A percentile compares a stretch with the other conserved stretches of the same genome.
Evolutionary conservation across 2,329 filamentous ascomycete genomes (phyloP).

Genomic region (Sarocladium brachiariae): DNA sequence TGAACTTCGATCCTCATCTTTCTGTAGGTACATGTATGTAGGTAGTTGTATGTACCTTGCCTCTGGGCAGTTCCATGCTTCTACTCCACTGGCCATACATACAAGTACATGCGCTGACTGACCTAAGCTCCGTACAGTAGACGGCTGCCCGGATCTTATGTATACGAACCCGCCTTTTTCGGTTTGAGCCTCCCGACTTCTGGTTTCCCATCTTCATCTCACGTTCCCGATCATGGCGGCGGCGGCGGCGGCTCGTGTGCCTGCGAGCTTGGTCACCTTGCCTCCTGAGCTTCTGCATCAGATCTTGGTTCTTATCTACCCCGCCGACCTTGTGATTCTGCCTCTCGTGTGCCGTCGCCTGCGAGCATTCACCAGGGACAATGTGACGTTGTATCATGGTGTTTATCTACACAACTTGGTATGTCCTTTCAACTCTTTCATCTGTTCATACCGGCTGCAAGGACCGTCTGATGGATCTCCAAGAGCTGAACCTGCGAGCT

Average conservation of each 20-base stretch:
- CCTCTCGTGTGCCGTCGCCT: conserved; percentile 46
- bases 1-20: not conserved
- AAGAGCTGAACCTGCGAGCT: too few species aligned
- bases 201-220: not conserved
- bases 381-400: conserved; percentile 52
- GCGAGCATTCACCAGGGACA: conserved; percentile 46
- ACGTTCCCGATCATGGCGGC: not conserved
- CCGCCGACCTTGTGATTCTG: conserved; percentile 48
- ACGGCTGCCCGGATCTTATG: not conserved
- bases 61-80: too few species aligned
- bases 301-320: conserved; percentile 50
- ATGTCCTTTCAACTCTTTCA: conserved; percentile 15
- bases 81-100: too few species aligned
- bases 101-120: too few species aligned
- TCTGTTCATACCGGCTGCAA: too few species aligned
- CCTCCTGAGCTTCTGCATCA: conserved; percentile 58
- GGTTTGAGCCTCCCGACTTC: not conserved
- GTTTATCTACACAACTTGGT: conserved; percentile 55
- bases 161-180: not conserved
- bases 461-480: too few species aligned
- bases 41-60: too few species aligned
- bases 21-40: not conserved
- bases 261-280: conserved; percentile 23
- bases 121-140: not conserved
- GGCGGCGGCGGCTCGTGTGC: not conserved